Conservation (phyloP, 108 stramenopile species). For the Stephanodiscus minutulus region DNA sequence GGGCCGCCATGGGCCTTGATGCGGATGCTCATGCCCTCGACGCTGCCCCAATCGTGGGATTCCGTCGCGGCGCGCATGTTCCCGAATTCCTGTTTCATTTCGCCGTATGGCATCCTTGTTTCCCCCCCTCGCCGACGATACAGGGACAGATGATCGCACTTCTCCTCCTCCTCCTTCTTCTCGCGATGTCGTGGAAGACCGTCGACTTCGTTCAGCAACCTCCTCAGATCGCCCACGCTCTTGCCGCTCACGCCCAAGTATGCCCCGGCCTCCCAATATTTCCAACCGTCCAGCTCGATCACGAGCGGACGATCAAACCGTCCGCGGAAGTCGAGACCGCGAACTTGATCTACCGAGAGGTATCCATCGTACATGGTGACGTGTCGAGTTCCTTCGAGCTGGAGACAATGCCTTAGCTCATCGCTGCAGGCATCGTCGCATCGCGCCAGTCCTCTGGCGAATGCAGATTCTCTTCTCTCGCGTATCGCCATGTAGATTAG, state of each 20-base stretch:
- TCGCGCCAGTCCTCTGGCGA: not conserved
- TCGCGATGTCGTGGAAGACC: not conserved
- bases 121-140: not conserved
- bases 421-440: not conserved
- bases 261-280: not conserved
- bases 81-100: not conserved
- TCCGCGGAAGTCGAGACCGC: not conserved
- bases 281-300: not conserved
- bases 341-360: not conserved
- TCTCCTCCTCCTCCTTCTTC: not conserved
- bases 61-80: not conserved
- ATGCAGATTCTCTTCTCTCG: not conserved
- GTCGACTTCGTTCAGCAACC: not conserved
- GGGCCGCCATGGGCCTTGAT: not conserved
- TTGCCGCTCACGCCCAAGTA: not conserved
- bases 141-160: constrained; percentile 4
- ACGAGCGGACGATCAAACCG: not conserved
- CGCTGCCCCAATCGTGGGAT: not conserved
- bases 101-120: not conserved
- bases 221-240: not conserved
- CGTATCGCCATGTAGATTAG: not conserved
- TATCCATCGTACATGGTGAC: not conserved
- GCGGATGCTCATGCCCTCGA: constrained; percentile 1
- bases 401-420: not conserved
- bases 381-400: not conserved